Conservation (phyloP, 106 monocot species). For the Dendrobium catenatum region DNA sequence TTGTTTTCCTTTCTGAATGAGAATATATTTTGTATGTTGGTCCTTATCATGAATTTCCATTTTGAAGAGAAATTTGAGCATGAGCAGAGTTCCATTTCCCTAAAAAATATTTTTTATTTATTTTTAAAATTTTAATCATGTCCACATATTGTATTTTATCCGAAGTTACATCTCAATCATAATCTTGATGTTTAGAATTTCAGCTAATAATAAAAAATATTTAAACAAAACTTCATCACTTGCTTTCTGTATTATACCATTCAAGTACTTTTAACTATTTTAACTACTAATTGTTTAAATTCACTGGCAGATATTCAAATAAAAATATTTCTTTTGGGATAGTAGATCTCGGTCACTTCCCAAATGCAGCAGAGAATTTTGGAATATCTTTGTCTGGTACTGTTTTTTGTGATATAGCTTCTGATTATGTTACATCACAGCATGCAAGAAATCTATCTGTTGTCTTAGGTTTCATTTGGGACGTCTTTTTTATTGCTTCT, state of each 20-base stretch:
- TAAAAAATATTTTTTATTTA: no score
- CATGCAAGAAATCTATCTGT: no score
- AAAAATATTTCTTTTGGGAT: conserved; percentile 85
- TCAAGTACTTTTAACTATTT: neutral
- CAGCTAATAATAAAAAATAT: neutral
- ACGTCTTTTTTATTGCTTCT: no score
- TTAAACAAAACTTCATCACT: neutral
- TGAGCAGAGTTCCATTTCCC: no score
- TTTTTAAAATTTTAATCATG: no score
- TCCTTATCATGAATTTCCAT: neutral
- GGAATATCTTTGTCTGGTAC: conserved; percentile 74
- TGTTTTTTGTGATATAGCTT: conserved; percentile 2
- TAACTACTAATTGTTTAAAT: neutral
- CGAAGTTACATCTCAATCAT: no score
- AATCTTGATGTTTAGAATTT: no score
- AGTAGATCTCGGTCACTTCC: conserved; percentile 87
- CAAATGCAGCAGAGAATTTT: conserved; percentile 83
- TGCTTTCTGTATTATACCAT: neutral
- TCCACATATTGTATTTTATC: no score
- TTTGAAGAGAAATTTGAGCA: no score
- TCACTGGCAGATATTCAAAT: conserved; percentile 74
- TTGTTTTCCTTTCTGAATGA: neutral
- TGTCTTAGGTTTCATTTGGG: no score
- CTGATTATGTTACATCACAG: neutral
- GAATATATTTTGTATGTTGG: neutral